Base-by-base conservation (phyloP, 164 flowering plant genomes). In the Houttuynia cordata region DNA sequence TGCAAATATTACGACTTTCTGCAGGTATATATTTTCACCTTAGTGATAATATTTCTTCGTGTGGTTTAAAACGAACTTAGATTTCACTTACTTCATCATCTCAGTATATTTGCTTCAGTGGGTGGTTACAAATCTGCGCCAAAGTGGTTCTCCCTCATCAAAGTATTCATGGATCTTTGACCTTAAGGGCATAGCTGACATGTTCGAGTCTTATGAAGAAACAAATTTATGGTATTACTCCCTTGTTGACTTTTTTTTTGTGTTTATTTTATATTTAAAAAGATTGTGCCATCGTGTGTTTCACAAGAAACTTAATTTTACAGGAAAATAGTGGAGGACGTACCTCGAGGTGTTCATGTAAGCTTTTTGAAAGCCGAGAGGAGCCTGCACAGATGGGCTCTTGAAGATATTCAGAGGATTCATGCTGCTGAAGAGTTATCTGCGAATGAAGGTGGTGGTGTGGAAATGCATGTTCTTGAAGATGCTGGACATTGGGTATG, bases 401-500 rank as follows among this genome's bases (percentile, higher is more conserved):
- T 88, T 64, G 93, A 81, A 78, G 98, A 92, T 75, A 70, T 88
- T 57, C 91, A 70, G 75, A 76, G 98, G 64, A 92, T 92, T 58
- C 98, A 87, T 73, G 83, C 86, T 62, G 96, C 98, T 47, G 98
- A 91, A 68, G 86, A 86, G 75, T 59, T 80, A 59, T 96, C 98
- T 53, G 70, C 73, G 55, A 87, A 86, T 42, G 96, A 84, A 67
- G 96, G 96, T 62, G 96, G 79, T 60, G 96, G 89, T 50, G 95
- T 89, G 70, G 79, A 89, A 70, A 89, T 92, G 96, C 98, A 92
- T 67, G 96, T 89, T 58, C 96, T 92, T 62, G 93, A 92, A 80
- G 98, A 89, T 78, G 91, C 98, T 64, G 98, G 98, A n/a, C 98
- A 92, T 67, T 92, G 98, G 98, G 98, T 89, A 81, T 14, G 10